Evolutionary conservation across 148 eudicot species (phyloP), one percentile per base, ranked within the genome.

Genomic region (Pharnaceum exiguum): DNA sequence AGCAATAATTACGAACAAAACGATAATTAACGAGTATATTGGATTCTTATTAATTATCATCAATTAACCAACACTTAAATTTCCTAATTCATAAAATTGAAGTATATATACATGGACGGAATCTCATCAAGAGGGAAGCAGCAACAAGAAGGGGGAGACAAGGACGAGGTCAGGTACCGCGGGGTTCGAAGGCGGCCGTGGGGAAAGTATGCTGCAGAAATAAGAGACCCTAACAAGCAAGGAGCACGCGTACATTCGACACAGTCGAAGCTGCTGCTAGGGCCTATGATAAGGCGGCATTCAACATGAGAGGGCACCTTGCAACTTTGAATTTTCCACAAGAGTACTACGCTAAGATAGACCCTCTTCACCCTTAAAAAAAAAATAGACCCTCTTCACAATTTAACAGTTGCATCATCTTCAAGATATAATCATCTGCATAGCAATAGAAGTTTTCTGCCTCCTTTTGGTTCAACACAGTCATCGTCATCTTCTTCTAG

Each of bases 251-350:
- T 74, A 81, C 86, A 0, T 81, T 71, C 19, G 73, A 69, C 45
- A 69, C 73, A 0, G 73, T 68, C 1, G 68, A 62, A 26, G 59
- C 39, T 13, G 85, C 85, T 3, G 85, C 85, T 7, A 53, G 85
- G 2, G 85, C 85, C 17, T 81, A 81, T 39, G 85, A 81, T n/a
- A 61, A 52, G 18, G 80, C 86, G 5, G 86, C 82, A 15, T 81
- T 78, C 48, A 72, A 55, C 24, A n/a, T 81, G 50, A 75, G 80
- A 54, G 82, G 82, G 0, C 86, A 81, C 51, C 58, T 78, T 7
- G 86, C 86, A 4, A 69, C 67, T 13, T 63, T 81, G 22, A 81
- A 81, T 37, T 81, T 81, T 18, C 86, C 86, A 1, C 66, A 65
- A 60, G 80, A 81, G 60, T 81, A 81, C 46, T 70, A 70, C 23